Base-by-base conservation (phyloP, 768 basidiomycete genomes). In the Jaapia argillacea region DNA sequence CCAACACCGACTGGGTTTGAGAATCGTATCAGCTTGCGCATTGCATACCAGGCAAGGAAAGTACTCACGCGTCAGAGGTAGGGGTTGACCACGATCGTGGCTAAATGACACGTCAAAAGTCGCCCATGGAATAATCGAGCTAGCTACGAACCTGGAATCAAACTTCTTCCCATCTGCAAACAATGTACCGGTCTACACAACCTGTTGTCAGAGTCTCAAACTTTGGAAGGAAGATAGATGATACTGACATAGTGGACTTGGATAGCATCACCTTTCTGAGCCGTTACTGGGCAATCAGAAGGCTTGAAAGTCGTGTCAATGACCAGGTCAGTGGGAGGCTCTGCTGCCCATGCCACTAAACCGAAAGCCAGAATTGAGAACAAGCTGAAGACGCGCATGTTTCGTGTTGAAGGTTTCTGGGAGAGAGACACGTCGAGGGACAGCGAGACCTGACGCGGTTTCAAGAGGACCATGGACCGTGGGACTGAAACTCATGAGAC, bases 91-190 rank as follows among this genome's bases (percentile, higher is more conserved):
- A 28, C 92, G 84, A 67, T 90, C 85, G 45, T 63, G 60, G 59
- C 86, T 87, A 40, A 14, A 36, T 40, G 36, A 20, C 26, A 24
- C n/a, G 16, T 26, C 22, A 3, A 40, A n/a, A n/a, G n/a, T n/a
- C n/a, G n/a, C n/a, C n/a, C n/a, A n/a, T n/a, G n/a, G n/a, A n/a
- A n/a, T n/a, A n/a, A n/a, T n/a, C n/a, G n/a, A n/a, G n/a, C n/a
- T n/a, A n/a, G n/a, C n/a, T n/a, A n/a, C n/a, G n/a, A 54, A 83
- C 75, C 88, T 91, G 6, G 89, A 92, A 62, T 97, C 92, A 53
- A 97, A 97, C 58, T 92, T 85, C 46, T 73, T 72, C 5, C 90
- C 90, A 41, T 70, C 78, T 6, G 72, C 62, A 51, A 79, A 79
- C 41, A 97, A 62, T 6, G 74, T 93, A 3, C 92, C 93, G 3